Percentiles rank a stretch among this genome's conserved stretches.
phyloP scores from a whole-genome alignment of 805 yeast genomes.

The Nakazawaea wickerhamii region DNA sequence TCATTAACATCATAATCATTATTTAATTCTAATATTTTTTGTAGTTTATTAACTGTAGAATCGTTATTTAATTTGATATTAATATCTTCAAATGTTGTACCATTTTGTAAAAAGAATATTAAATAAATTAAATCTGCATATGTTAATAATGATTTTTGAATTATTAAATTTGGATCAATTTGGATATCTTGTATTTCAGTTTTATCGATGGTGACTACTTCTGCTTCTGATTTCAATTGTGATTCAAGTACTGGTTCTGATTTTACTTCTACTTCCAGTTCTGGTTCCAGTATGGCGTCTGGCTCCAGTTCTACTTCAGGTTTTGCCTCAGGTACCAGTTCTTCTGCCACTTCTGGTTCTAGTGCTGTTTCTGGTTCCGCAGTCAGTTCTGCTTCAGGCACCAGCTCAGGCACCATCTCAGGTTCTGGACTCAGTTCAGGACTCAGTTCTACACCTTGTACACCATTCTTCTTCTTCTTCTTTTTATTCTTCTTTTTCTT shows the following conservation, averaged over 20 bases:
- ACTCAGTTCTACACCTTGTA: neutral
- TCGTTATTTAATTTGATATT: neutral
- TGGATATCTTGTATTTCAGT: neutral
- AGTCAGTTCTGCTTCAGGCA: no score
- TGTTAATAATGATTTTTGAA: slow-evolving; percentile 4
- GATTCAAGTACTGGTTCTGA: no score
- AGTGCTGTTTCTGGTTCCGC: no score
- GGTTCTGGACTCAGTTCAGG: no score
- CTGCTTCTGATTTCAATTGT: no score
- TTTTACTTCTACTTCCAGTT: no score
- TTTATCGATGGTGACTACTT: neutral
- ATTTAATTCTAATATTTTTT: neutral
- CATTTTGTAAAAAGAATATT: neutral
- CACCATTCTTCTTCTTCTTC: neutral
- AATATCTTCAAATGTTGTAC: neutral
- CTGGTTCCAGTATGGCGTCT: no score
- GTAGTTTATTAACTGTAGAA: neutral
- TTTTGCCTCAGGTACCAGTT: no score
- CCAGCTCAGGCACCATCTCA: no score
- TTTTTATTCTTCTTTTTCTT: slow-evolving; percentile 5
- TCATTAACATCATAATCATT: neutral
- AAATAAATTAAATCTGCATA: slow-evolving; percentile 7
- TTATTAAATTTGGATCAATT: neutral
- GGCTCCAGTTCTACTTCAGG: no score
- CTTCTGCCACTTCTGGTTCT: no score